Percentiles rank a stretch among this genome's conserved stretches.
Conservation (phyloP, 805 yeast genomes). For the Metschnikowia cubensis region DNA sequence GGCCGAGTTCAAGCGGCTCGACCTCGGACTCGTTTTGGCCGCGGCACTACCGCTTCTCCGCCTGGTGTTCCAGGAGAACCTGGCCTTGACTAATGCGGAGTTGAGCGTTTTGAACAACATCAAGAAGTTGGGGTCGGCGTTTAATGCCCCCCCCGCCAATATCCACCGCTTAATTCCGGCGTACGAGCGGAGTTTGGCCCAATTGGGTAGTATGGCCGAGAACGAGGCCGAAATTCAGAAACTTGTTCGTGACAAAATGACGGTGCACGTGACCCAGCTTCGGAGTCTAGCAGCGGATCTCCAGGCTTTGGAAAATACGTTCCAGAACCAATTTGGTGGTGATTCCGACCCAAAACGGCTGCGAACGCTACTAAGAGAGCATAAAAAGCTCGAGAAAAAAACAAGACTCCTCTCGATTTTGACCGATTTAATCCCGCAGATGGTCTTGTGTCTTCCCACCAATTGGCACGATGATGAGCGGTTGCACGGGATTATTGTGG, state of each 20-base stretch:
- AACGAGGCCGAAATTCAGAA: conserved; percentile 6
- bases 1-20: conserved; percentile 23
- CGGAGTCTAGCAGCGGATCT: conserved; percentile 11
- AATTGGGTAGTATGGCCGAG: not conserved
- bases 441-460: conserved; percentile 31
- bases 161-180: conserved; percentile 11
- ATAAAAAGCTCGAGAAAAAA: conserved; percentile 17
- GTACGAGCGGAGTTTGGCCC: conserved; percentile 4
- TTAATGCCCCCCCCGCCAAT: conserved; percentile 18
- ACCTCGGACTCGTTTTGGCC: conserved; percentile 25
- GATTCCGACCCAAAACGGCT: conserved; percentile 4
- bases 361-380: conserved; percentile 11
- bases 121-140: conserved; percentile 19
- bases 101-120: conserved; percentile 21
- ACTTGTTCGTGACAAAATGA: not conserved
- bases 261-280: conserved; percentile 12
- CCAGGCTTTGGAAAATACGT: conserved; percentile 14
- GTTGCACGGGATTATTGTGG: conserved; percentile 24
- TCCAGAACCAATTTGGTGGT: conserved; percentile 7
- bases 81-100: conserved; percentile 28
- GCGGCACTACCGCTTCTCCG: conserved; percentile 30
- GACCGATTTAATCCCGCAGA: conserved; percentile 29
- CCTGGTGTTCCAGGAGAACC: conserved; percentile 29
- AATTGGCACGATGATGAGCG: conserved; percentile 35
- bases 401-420: conserved; percentile 9